These are phyloP conservation scores for Termitomyces eurrhizus DNA, from an alignment of 768 basidiomycete species.

Conservation along the genomic window DNA sequence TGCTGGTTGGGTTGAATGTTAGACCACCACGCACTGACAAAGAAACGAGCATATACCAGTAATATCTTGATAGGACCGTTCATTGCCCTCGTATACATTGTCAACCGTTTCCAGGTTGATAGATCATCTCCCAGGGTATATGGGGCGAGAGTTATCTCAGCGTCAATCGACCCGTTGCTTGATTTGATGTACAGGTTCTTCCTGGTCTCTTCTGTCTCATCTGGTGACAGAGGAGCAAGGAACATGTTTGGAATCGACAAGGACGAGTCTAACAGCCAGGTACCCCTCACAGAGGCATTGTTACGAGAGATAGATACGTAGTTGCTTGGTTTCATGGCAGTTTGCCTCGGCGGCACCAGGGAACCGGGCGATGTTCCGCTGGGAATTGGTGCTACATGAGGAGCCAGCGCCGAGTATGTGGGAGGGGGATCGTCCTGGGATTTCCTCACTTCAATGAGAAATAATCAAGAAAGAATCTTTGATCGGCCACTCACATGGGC, in stretches of 20 bases:
- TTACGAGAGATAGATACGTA: conserved; percentile 25
- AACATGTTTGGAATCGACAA: conserved; percentile 34
- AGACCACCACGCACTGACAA: neutral
- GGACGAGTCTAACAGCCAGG: conserved; percentile 40
- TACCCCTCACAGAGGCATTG: conserved; percentile 28
- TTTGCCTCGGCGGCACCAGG: conserved; percentile 2
- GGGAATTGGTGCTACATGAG: neutral
- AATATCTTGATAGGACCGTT: conserved; percentile 25
- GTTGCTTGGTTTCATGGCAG: conserved; percentile 28
- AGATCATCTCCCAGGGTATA: conserved; percentile 1
- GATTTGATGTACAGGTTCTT: conserved; percentile 34
- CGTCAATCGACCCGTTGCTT: conserved; percentile 30
- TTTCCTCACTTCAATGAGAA: neutral
- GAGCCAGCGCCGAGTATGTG: conserved; percentile 12
- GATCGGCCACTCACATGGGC: conserved; percentile 2
- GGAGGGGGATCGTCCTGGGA: conserved; percentile 20
- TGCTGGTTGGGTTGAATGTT: conserved; percentile 15
- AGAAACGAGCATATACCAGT: conserved; percentile 17
- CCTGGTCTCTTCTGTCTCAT: conserved; percentile 34
- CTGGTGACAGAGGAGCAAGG: conserved; percentile 32
- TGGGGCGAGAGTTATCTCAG: conserved; percentile 34
- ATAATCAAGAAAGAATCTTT: neutral
- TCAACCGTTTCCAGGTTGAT: conserved; percentile 10
- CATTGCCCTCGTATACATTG: conserved; percentile 17
- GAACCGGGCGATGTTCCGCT: neutral